Conservation (phyloP, 306 rosid genomes). For the Vigna radiata region DNA sequence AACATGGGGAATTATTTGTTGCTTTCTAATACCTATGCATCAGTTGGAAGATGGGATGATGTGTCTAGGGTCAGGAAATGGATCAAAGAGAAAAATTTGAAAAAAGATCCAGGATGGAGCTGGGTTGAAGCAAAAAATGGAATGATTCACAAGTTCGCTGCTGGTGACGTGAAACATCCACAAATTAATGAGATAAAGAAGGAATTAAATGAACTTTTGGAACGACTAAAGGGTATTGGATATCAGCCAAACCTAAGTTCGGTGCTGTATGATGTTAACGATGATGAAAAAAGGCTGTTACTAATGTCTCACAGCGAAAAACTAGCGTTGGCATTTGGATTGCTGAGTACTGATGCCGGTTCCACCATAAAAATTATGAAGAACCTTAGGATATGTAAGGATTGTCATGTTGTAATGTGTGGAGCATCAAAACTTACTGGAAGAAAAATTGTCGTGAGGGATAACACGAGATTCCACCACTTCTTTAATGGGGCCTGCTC, state of each 20-base stretch:
- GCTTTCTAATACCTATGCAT: constrained; percentile 73
- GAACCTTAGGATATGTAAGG: constrained; percentile 85
- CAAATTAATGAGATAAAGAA: constrained; percentile 57
- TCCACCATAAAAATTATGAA: constrained; percentile 78
- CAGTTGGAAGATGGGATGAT: constrained; percentile 78
- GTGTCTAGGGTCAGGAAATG: constrained; percentile 73
- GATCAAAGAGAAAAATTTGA: constrained; percentile 65
- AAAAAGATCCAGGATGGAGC: constrained; percentile 74
- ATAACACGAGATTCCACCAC: constrained; percentile 82
- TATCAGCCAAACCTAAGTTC: constrained; percentile 66
- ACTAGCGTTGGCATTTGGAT: constrained; percentile 75
- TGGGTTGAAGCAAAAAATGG: constrained; percentile 82
- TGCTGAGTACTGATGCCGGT: constrained; percentile 59
- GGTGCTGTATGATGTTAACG: constrained; percentile 61
- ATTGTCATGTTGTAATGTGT: constrained; percentile 80
- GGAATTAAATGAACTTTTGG: constrained; percentile 66
- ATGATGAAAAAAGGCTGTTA: constrained; percentile 60
- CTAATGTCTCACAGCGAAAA: constrained; percentile 81
- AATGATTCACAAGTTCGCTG: constrained; percentile 65
- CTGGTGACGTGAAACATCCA: constrained; percentile 70
- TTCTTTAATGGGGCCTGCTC: constrained; percentile 75
- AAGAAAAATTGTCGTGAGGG: constrained; percentile 80
- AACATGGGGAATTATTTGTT: constrained; percentile 75
- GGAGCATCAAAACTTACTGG: constrained; percentile 64
- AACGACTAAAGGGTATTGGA: constrained; percentile 61